phyloP scores from a whole-genome alignment of 2,329 filamentous ascomycete species.

The Aureobasidium sp. region DNA sequence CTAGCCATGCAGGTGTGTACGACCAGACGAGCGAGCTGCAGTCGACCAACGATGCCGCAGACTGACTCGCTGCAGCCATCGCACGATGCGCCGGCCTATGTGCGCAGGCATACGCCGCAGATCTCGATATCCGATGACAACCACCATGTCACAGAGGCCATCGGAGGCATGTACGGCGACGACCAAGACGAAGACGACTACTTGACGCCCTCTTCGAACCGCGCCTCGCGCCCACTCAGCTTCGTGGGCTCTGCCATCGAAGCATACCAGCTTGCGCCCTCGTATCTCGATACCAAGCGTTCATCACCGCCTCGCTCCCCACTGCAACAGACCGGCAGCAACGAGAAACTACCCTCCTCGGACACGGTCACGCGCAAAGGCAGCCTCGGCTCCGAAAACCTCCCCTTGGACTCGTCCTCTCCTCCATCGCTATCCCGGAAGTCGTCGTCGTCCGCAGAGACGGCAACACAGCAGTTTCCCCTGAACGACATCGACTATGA shows the following conservation, averaged over 20 bases:
- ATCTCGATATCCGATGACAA: conserved; percentile 76
- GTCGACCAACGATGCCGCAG: neutral
- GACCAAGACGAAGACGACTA: conserved; percentile 43
- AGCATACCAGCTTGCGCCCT: conserved; percentile 29
- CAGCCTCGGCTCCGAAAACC: conserved; percentile 17
- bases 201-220: conserved; percentile 30
- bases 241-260: conserved; percentile 59
- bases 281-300: conserved; percentile 23
- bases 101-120: conserved; percentile 52
- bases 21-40: neutral
- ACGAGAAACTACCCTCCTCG: conserved; percentile 24
- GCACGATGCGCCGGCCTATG: conserved; percentile 35
- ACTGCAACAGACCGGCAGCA: conserved; percentile 31
- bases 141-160: conserved; percentile 91
- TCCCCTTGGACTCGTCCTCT: conserved; percentile 22
- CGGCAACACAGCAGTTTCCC: conserved; percentile 46
- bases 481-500: conserved; percentile 85
- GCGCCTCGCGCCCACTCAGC: conserved; percentile 63
- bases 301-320: conserved; percentile 22
- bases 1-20: conserved; percentile 17
- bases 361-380: conserved; percentile 16
- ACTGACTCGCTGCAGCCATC: conserved; percentile 4
- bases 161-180: conserved; percentile 76
- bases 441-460: conserved; percentile 29
- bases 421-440: conserved; percentile 34